Conservation (phyloP, 495 filamentous ascomycete species). For the Sordaria brevicollis region DNA sequence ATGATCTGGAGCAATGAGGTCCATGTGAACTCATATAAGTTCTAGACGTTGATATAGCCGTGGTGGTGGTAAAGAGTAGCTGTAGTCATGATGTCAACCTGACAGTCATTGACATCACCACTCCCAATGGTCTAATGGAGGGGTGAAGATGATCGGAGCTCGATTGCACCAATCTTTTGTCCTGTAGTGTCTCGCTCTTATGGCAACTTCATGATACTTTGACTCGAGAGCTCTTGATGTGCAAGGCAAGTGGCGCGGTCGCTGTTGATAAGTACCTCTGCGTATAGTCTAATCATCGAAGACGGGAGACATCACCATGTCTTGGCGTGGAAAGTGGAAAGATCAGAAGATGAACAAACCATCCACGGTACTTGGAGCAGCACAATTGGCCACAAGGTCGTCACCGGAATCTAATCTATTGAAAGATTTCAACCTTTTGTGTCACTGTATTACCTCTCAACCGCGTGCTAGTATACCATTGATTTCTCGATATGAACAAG, state of each 20-base stretch:
- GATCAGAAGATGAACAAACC: neutral
- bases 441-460: too few species aligned
- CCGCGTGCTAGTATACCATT: too few species aligned
- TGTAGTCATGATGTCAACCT: neutral
- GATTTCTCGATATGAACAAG: too few species aligned
- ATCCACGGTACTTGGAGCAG: neutral
- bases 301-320: neutral
- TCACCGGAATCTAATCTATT: neutral
- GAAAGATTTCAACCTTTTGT: too few species aligned
- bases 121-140: neutral
- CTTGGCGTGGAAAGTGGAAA: neutral
- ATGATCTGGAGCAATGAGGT: neutral
- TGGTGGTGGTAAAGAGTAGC: neutral
- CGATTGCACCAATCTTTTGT: neutral
- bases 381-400: neutral
- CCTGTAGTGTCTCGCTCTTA: neutral
- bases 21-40: conserved; percentile 12
- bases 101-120: neutral
- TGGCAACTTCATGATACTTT: neutral
- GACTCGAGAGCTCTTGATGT: neutral
- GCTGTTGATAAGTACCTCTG: neutral
- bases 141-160: neutral
- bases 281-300: neutral
- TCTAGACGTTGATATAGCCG: neutral
- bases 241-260: neutral